These are phyloP conservation scores for Otatea glauca DNA, from an alignment of 176 grass and related monocot species.

Conservation along the genomic window DNA sequence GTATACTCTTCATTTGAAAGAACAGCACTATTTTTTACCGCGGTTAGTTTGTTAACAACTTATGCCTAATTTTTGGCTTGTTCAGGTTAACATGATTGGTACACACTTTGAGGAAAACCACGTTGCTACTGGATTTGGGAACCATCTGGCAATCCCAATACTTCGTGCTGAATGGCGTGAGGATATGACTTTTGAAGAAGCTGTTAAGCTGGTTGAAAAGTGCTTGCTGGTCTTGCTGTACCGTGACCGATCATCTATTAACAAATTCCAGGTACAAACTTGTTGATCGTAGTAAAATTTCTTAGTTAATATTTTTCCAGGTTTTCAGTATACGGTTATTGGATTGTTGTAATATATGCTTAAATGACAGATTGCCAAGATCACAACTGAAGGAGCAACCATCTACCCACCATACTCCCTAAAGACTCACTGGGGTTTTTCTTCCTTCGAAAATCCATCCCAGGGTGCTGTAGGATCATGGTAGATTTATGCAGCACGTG, in stretches of 20 bases:
- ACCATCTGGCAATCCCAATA: slow-evolving; percentile 92
- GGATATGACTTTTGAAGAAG: slow-evolving; percentile 96
- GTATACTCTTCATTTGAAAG: slow-evolving; percentile 45
- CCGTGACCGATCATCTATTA: slow-evolving; percentile 94
- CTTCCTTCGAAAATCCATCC: slow-evolving; percentile 81
- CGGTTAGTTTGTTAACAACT: slow-evolving; percentile 24
- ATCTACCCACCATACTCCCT: slow-evolving; percentile 86
- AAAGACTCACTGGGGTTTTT: slow-evolving; percentile 88
- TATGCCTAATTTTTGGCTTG: slow-evolving; percentile 8
- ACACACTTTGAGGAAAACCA: slow-evolving; percentile 98
- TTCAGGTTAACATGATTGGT: slow-evolving; percentile 96
- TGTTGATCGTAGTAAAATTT: not conserved
- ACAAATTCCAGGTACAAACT: slow-evolving; percentile 91
- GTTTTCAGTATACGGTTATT: not conserved
- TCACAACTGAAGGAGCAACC: slow-evolving; percentile 78
- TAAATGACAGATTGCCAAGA: slow-evolving; percentile 74
- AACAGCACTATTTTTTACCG: not conserved
- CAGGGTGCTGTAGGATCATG: slow-evolving; percentile 87
- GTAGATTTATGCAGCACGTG: slow-evolving; percentile 53
- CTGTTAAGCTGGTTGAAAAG: slow-evolving; percentile 97
- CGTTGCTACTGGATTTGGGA: slow-evolving; percentile 98
- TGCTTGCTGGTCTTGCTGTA: slow-evolving; percentile 94
- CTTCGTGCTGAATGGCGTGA: slow-evolving; percentile 92
- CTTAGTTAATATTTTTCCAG: not conserved
- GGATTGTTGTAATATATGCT: not conserved